These are phyloP conservation scores for Termitomyces sp. DNA, from an alignment of 768 basidiomycete species.

Conservation along the genomic window DNA sequence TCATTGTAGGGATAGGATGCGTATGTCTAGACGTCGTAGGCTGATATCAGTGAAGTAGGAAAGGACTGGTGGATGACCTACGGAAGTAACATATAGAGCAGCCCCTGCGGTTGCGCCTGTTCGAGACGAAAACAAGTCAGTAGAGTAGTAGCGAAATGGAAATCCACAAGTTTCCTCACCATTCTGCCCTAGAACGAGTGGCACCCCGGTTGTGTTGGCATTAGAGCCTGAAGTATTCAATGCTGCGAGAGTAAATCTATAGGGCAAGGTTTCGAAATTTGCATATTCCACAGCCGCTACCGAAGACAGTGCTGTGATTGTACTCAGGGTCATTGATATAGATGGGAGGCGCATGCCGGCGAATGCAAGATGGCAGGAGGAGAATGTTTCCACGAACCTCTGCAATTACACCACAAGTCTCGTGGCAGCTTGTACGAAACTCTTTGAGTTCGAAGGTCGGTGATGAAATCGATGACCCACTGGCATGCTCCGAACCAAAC, in stretches of 20 bases:
- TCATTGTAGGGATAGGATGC: slow-evolving; percentile 46
- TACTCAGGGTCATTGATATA: neutral
- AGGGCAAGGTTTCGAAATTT: slow-evolving; percentile 15
- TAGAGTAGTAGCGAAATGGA: neutral
- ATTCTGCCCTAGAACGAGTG: slow-evolving; percentile 37
- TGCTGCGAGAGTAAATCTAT: slow-evolving; percentile 42
- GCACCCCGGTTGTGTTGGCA: slow-evolving; percentile 37
- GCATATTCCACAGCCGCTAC: neutral
- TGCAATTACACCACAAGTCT: neutral
- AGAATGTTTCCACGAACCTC: neutral
- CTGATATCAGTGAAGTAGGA: neutral
- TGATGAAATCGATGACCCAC: neutral
- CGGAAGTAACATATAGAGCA: slow-evolving; percentile 37
- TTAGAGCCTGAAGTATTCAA: slow-evolving; percentile 35
- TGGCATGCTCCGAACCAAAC: neutral
- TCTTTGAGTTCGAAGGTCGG: neutral
- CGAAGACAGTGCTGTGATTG: neutral
- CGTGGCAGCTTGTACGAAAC: neutral
- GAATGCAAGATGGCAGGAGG: neutral
- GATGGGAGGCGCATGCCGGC: neutral
- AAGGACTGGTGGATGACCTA: slow-evolving; percentile 17
- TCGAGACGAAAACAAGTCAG: neutral
- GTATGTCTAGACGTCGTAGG: slow-evolving; percentile 29
- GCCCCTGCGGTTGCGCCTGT: slow-evolving; percentile 31
- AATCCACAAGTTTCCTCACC: slow-evolving; percentile 17